Conservation (phyloP, 106 monocot genomes). For the Vanilla planifolia region DNA sequence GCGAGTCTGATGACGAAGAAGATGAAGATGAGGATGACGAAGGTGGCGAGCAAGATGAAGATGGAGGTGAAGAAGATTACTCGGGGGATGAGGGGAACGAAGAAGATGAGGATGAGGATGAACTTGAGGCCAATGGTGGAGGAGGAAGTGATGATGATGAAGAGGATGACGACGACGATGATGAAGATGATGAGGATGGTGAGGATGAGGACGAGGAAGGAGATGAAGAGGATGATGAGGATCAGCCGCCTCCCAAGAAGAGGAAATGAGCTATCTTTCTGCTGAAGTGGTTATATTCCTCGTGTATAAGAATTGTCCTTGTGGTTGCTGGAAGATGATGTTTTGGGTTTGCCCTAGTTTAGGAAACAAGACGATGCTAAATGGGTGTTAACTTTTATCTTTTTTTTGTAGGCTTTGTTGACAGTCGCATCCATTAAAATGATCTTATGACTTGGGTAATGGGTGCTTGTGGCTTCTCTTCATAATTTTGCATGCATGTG, state of each 20-base stretch:
- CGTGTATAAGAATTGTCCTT: conserved; percentile 2
- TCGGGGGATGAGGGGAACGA: conserved; percentile 8
- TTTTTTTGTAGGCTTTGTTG: conserved; percentile 5
- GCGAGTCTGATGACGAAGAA: conserved; percentile 7
- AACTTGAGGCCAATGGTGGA: conserved; percentile 2
- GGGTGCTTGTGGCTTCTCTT: conserved; percentile 1
- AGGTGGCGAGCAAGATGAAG: conserved; percentile 1
- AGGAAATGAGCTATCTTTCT: conserved; percentile 1
- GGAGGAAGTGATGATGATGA: neutral
- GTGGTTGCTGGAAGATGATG: neutral
- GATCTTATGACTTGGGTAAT: conserved; percentile 2
- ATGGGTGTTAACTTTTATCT: neutral
- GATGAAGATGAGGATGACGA: conserved; percentile 7
- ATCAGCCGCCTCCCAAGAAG: conserved; percentile 9
- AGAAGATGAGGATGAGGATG: neutral
- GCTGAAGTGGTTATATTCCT: neutral
- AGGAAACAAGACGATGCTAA: conserved; percentile 1
- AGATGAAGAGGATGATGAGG: conserved; percentile 4
- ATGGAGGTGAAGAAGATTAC: conserved; percentile 7
- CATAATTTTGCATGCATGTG: too few relatives aligned
- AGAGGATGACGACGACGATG: conserved; percentile 3
- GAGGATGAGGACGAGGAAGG: conserved; percentile 5
- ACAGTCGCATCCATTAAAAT: neutral
- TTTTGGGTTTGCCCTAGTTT: neutral
- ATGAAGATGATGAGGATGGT: neutral